These are phyloP conservation scores for Leccinum arenicola DNA, from an alignment of 768 basidiomycete species.

Conservation along the genomic window DNA sequence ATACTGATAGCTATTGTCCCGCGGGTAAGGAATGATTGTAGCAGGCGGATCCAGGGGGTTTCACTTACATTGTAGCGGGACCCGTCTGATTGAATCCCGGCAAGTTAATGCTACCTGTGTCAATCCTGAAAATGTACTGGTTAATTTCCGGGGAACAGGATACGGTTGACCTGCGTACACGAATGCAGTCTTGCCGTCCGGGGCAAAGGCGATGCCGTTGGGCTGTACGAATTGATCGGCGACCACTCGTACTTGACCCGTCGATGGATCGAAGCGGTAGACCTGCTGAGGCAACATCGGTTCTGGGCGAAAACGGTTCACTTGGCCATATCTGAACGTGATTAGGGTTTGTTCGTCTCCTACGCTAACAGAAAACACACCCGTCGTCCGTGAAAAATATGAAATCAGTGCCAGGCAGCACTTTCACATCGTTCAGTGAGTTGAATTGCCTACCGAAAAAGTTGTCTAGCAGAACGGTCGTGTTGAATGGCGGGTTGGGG, in stretches of 20 bases:
- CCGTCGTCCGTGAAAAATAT: slow-evolving; percentile 69
- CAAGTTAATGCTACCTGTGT: slow-evolving; percentile 36
- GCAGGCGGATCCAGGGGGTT: neutral
- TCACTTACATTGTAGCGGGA: slow-evolving; percentile 66
- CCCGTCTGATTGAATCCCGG: slow-evolving; percentile 51
- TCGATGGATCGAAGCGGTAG: slow-evolving; percentile 48
- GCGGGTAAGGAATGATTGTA: neutral
- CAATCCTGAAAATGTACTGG: slow-evolving; percentile 28
- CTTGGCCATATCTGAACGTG: slow-evolving; percentile 53
- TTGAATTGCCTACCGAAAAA: slow-evolving; percentile 80
- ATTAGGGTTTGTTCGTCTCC: neutral
- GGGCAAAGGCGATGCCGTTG: neutral
- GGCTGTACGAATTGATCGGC: slow-evolving; percentile 61
- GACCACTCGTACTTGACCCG: slow-evolving; percentile 63
- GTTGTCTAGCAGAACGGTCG: slow-evolving; percentile 63
- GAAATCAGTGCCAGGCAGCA: slow-evolving; percentile 62
- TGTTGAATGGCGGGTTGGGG: slow-evolving; percentile 59
- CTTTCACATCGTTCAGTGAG: slow-evolving; percentile 75
- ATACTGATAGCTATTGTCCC: slow-evolving; percentile 53
- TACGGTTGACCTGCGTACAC: neutral
- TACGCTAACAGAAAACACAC: slow-evolving; percentile 36
- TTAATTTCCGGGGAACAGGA: slow-evolving; percentile 3
- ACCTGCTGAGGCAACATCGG: slow-evolving; percentile 43
- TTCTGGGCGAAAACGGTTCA: slow-evolving; percentile 62
- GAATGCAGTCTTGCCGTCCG: neutral